Conservation (phyloP, 2,329 filamentous ascomycete genomes). For the Cladophialophora exuberans region DNA sequence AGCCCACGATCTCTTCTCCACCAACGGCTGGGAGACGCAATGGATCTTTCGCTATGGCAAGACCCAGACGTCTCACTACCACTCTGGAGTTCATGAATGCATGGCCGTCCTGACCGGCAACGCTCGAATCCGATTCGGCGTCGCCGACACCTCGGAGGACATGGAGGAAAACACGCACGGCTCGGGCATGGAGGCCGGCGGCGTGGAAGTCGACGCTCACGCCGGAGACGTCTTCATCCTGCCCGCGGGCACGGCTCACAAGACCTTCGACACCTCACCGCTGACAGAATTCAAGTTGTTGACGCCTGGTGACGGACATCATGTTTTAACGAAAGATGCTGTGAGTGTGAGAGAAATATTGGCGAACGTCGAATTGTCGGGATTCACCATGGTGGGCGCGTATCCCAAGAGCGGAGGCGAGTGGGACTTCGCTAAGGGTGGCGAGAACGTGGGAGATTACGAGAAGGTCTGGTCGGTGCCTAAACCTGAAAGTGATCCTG, state of each 20-base stretch:
- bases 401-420: constrained; percentile 51
- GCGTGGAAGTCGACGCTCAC: constrained; percentile 52
- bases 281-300: constrained; percentile 45
- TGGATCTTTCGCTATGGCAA: constrained; percentile 63
- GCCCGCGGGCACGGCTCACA: constrained; percentile 60
- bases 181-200: constrained; percentile 49
- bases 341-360: constrained; percentile 42
- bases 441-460: constrained; percentile 47
- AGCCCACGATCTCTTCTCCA: constrained; percentile 50
- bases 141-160: constrained; percentile 51
- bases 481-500: constrained; percentile 53
- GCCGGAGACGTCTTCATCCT: constrained; percentile 63
- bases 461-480: constrained; percentile 51
- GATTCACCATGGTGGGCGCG: constrained; percentile 62
- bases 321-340: constrained; percentile 36
- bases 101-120: constrained; percentile 60
- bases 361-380: constrained; percentile 41
- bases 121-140: constrained; percentile 59
- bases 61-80: constrained; percentile 61
- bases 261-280: constrained; percentile 53
- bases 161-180: constrained; percentile 47
- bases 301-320: constrained; percentile 49
- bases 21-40: constrained; percentile 57
- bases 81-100: constrained; percentile 60
- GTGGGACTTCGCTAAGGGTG: constrained; percentile 57